phyloP scores from a whole-genome alignment of 2,329 filamentous ascomycete genomes.

The Fusarium sp. region DNA sequence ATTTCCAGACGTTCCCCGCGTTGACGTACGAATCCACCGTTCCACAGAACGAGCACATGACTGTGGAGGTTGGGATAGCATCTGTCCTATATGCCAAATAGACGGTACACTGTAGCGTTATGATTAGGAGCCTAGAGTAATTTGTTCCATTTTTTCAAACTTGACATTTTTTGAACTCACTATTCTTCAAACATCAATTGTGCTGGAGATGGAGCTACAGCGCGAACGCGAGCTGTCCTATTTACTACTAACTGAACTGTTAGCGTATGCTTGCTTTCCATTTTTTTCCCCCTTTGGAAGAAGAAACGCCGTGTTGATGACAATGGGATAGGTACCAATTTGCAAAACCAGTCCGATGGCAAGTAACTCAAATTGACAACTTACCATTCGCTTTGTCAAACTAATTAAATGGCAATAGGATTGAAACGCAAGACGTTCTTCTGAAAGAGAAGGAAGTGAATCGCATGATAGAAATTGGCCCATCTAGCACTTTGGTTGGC shows the following conservation, averaged over 20 bases:
- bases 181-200: no score
- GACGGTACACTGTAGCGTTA: neutral
- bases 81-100: neutral
- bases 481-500: neutral
- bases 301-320: neutral
- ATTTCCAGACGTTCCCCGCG: no score
- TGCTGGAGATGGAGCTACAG: neutral
- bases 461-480: neutral
- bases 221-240: neutral
- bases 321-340: neutral
- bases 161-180: no score
- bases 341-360: neutral
- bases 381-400: neutral
- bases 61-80: no score
- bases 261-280: neutral
- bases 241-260: neutral
- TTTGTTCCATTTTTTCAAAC: neutral
- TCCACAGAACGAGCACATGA: neutral
- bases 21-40: neutral
- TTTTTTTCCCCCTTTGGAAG: no score
- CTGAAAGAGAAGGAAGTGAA: neutral
- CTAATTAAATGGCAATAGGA: neutral
- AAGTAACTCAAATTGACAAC: neutral
- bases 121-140: neutral
- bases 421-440: neutral